Evolutionary conservation across 306 rosid species (phyloP).

Genomic region (Dalbergia cochinchinensis): DNA sequence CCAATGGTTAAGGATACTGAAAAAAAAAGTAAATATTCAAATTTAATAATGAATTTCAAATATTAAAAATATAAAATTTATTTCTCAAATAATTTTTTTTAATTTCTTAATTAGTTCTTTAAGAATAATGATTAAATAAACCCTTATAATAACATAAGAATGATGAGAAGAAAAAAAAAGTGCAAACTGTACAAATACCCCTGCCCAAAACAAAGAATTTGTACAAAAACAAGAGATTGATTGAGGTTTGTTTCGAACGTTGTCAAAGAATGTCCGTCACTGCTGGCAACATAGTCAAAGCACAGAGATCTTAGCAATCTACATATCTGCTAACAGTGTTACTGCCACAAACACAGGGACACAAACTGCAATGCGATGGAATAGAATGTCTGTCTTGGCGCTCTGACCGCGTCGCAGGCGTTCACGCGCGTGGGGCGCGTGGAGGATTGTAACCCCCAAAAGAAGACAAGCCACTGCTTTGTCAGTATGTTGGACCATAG

Average conservation of each 20-base stretch:
- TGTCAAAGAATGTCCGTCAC: slow-evolving; percentile 38
- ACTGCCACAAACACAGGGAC: slow-evolving; percentile 36
- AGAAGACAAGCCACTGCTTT: slow-evolving; percentile 56
- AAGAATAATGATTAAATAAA: too few species aligned
- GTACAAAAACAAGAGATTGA: background rate
- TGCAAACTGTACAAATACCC: background rate
- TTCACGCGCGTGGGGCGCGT: slow-evolving; percentile 53
- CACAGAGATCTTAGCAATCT: slow-evolving; percentile 45
- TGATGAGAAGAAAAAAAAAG: too few species aligned
- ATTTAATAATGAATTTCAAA: too few species aligned
- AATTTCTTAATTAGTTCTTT: too few species aligned
- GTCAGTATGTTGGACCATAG: slow-evolving; percentile 57
- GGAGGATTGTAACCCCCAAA: background rate
- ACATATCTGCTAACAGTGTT: slow-evolving; percentile 19
- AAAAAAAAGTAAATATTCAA: too few species aligned
- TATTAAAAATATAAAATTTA: too few species aligned
- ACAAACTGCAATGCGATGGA: slow-evolving; percentile 46
- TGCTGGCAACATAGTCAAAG: slow-evolving; percentile 48
- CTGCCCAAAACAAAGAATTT: background rate
- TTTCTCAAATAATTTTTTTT: too few species aligned
- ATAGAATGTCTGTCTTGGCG: slow-evolving; percentile 46
- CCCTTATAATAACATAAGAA: background rate
- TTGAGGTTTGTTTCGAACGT: slow-evolving; percentile 7
- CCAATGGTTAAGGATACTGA: too few species aligned
- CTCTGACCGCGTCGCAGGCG: slow-evolving; percentile 47